Conservation (phyloP, 2,329 filamentous ascomycete species). For the Sordariomycetes sp. region DNA sequence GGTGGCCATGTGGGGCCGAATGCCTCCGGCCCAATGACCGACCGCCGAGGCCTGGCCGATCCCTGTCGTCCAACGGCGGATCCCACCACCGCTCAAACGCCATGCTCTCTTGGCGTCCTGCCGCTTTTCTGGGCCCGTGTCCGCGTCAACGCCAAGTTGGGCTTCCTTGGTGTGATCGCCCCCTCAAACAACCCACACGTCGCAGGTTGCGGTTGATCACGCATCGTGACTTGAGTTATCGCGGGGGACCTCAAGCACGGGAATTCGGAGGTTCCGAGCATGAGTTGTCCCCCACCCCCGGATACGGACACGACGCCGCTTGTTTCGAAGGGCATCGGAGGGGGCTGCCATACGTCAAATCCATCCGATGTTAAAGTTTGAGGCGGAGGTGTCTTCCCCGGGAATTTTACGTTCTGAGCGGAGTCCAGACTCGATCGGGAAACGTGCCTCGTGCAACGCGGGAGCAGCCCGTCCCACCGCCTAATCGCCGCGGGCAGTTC, state of each 20-base stretch:
- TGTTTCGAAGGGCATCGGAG: not conserved
- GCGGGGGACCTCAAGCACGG: not conserved
- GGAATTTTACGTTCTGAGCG: not conserved
- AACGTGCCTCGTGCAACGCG: not conserved
- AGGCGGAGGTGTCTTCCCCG: not conserved
- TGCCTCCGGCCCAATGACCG: not conserved
- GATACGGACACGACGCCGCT: not conserved
- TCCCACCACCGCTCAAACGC: conserved; percentile 1
- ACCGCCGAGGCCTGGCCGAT: not conserved
- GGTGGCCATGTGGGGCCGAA: not conserved
- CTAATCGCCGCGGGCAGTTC: not conserved
- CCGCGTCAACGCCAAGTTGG: not conserved
- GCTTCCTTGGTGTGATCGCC: conserved; percentile 1
- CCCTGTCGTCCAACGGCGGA: conserved; percentile 1
- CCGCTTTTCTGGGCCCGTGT: not conserved
- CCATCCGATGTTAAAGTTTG: conserved; percentile 2
- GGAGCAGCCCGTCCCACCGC: not conserved
- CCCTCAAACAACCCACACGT: conserved; percentile 2
- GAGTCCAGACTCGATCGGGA: not conserved
- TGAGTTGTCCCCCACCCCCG: not conserved
- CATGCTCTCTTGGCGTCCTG: not conserved
- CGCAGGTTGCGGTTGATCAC: not conserved
- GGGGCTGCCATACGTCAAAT: not conserved
- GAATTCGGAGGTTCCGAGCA: not conserved
- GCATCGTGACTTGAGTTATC: not conserved